Conservation (phyloP, 1,284 basidiomycete species). For the Melanopsichium pennsylvanicum region DNA sequence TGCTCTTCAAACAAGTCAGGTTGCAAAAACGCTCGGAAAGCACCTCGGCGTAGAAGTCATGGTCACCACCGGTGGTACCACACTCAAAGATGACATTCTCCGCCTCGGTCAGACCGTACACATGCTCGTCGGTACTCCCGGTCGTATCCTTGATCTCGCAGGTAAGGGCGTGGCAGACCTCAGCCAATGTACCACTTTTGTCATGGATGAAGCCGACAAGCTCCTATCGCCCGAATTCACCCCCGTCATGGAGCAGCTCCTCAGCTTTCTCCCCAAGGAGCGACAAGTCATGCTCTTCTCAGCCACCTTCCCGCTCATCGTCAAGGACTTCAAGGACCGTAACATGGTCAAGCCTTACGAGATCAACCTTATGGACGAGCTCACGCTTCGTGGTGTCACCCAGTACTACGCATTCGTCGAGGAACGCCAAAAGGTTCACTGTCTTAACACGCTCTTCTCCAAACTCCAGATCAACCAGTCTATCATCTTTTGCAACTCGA, state of each 20-base stretch:
- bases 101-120: slow-evolving; percentile 85
- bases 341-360: slow-evolving; percentile 97
- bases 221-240: slow-evolving; percentile 96
- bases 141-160: slow-evolving; percentile 91
- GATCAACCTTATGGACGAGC: slow-evolving; percentile 99
- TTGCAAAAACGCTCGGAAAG: slow-evolving; percentile 95
- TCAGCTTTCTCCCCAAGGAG: slow-evolving; percentile 82
- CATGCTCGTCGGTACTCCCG: slow-evolving; percentile 95
- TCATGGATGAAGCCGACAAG: slow-evolving; percentile 92
- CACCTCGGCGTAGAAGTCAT: slow-evolving; percentile 95
- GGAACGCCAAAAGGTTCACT: slow-evolving; percentile 99
- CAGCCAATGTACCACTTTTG: slow-evolving; percentile 88
- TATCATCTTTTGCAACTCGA: slow-evolving; percentile 99
- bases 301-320: slow-evolving; percentile 97
- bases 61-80: slow-evolving; percentile 98
- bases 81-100: slow-evolving; percentile 96
- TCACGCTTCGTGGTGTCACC: slow-evolving; percentile 96
- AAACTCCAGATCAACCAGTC: slow-evolving; percentile 99
- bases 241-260: slow-evolving; percentile 95
- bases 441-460: slow-evolving; percentile 94
- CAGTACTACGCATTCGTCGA: slow-evolving; percentile 99
- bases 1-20: slow-evolving; percentile 82
- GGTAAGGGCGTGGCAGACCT: slow-evolving; percentile 94
- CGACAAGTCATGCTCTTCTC: slow-evolving; percentile 99
- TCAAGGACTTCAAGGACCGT: slow-evolving; percentile 99